Evolutionary conservation across 176 grass and related monocot species (phyloP).

Genomic region (Saccharum spontaneum): DNA sequence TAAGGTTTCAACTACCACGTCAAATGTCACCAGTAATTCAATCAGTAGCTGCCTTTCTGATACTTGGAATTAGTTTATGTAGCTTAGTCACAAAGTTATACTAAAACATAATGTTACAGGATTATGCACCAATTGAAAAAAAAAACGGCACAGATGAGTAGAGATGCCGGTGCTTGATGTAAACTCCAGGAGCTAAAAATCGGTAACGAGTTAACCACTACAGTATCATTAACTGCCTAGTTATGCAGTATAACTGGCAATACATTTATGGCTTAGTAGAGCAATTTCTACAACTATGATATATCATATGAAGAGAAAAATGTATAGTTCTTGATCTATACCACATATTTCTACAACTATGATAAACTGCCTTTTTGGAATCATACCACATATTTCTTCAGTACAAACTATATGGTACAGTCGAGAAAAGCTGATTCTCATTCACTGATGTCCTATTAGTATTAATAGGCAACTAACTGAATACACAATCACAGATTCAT

Average conservation of each 20-base stretch:
- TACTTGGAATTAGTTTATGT: background rate
- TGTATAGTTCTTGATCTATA: background rate
- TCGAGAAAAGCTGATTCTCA: background rate
- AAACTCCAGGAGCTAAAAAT: background rate
- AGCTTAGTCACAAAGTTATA: no score
- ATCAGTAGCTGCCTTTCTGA: background rate
- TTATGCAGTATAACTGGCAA: background rate
- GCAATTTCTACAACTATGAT: background rate
- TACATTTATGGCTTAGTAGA: background rate
- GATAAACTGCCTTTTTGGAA: background rate
- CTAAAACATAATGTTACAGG: background rate
- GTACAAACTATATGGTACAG: background rate
- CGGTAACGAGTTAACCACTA: background rate
- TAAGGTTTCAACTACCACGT: no score
- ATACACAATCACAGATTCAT: slow-evolving; percentile 11
- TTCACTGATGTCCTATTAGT: background rate
- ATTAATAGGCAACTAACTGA: slow-evolving; percentile 1
- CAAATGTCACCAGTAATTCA: background rate
- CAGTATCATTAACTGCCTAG: background rate
- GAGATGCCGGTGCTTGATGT: background rate
- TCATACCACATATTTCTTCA: slow-evolving; percentile 14
- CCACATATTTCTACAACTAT: no score
- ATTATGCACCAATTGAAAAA: background rate
- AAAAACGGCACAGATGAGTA: background rate
- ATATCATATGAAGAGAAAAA: background rate